A percentile compares a stretch with the other conserved stretches of the same genome.
phyloP scores from a whole-genome alignment of 106 monocot species.

The Allium sativum region DNA sequence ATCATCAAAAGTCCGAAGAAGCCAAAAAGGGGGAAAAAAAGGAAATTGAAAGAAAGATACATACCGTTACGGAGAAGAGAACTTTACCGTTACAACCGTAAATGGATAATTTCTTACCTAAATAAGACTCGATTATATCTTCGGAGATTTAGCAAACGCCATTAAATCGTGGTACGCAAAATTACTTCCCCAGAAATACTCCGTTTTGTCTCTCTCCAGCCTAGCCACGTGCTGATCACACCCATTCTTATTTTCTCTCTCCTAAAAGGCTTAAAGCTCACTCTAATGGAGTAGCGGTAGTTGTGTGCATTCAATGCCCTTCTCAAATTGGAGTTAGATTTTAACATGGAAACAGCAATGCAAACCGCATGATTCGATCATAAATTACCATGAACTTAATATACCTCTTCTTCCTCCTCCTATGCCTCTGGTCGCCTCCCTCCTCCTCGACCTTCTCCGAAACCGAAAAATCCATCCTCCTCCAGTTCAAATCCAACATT shows the following conservation, averaged over 20 bases:
- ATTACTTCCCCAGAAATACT: neutral
- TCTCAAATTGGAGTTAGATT: no score
- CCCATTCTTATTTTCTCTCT: neutral
- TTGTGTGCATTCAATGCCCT: neutral
- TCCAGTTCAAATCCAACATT: constrained; percentile 63
- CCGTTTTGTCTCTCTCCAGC: neutral
- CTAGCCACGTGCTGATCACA: neutral
- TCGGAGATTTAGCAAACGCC: no score
- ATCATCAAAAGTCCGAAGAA: no score
- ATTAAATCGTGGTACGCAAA: no score
- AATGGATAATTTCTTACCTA: no score
- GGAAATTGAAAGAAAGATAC: no score
- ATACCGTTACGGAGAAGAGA: no score
- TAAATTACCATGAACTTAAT: no score
- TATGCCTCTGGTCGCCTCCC: neutral
- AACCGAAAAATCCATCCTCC: constrained; percentile 49
- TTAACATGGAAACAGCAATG: neutral
- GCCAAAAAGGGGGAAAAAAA: no score
- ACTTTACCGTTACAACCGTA: no score
- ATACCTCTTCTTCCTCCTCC: constrained; percentile 1
- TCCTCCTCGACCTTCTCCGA: neutral
- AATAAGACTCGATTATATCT: no score
- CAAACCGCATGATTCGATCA: neutral
- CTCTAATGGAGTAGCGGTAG: neutral
- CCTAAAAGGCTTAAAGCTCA: neutral